Conservation (phyloP, 2,329 filamentous ascomycete species). For the Gliomastix tumulicola region DNA sequence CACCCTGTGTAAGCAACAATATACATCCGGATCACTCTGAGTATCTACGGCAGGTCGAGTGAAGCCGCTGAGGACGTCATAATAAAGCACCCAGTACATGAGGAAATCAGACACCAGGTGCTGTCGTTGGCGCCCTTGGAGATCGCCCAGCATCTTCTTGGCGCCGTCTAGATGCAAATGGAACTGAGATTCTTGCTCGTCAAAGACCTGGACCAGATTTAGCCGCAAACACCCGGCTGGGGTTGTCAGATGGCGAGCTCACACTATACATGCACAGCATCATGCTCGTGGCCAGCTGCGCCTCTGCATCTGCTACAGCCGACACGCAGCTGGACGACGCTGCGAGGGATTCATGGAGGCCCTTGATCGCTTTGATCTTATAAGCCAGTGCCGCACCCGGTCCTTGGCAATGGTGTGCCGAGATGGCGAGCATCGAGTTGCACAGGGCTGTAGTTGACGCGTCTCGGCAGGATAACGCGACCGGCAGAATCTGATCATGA, state of each 20-base stretch:
- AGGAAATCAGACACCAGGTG: slow-evolving; percentile 26
- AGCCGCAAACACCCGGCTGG: too few species aligned
- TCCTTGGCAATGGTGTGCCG: slow-evolving; percentile 32
- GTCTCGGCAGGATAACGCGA: slow-evolving; percentile 28
- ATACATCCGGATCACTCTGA: slow-evolving; percentile 3
- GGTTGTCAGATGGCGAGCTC: too few species aligned
- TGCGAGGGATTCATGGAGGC: slow-evolving; percentile 22
- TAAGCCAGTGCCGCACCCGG: slow-evolving; percentile 29
- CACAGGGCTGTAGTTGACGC: slow-evolving; percentile 27
- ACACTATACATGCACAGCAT: slow-evolving; percentile 44
- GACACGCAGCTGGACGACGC: not conserved
- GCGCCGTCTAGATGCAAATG: slow-evolving; percentile 34
- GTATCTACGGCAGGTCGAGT: slow-evolving; percentile 20
- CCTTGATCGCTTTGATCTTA: slow-evolving; percentile 31
- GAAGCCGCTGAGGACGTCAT: slow-evolving; percentile 36
- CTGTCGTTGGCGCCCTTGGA: slow-evolving; percentile 13
- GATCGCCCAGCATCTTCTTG: slow-evolving; percentile 22
- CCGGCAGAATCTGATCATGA: slow-evolving; percentile 34
- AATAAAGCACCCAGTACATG: slow-evolving; percentile 39
- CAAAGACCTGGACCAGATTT: slow-evolving; percentile 30
- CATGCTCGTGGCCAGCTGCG: slow-evolving; percentile 38
- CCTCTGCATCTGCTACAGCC: slow-evolving; percentile 13
- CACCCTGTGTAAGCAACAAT: not conserved
- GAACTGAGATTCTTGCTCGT: slow-evolving; percentile 38
- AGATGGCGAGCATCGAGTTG: slow-evolving; percentile 35